Evolutionary conservation across 129 eudicot species (phyloP).

Genomic region (Escallonia rubra): DNA sequence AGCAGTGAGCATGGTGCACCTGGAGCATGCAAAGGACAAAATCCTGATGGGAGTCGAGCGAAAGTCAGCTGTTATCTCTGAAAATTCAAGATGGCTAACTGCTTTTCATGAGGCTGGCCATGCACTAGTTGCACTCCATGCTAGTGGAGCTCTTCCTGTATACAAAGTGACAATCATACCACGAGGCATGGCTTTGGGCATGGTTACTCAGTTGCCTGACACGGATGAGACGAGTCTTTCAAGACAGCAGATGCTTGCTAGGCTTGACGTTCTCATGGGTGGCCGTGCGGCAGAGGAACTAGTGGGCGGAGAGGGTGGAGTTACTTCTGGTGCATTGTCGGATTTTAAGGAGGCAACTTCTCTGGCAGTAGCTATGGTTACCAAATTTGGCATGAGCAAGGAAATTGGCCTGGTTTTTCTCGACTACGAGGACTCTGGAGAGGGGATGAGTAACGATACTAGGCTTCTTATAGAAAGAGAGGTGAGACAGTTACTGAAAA

Average conservation of each 20-base stretch:
- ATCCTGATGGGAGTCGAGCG: constrained; percentile 90
- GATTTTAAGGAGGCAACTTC: constrained; percentile 73
- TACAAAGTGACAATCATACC: constrained; percentile 93
- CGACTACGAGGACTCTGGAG: constrained; percentile 72
- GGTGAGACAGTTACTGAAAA: constrained; percentile 50
- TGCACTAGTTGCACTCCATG: constrained; percentile 81
- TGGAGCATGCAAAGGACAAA: constrained; percentile 79
- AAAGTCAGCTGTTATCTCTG: constrained; percentile 83
- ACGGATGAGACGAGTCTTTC: constrained; percentile 72
- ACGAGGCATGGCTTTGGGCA: constrained; percentile 82
- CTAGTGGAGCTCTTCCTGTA: constrained; percentile 81
- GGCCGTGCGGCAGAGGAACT: constrained; percentile 92
- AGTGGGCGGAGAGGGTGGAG: constrained; percentile 72
- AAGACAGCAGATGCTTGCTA: constrained; percentile 78
- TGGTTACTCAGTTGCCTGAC: constrained; percentile 80
- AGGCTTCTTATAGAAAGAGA: constrained; percentile 66
- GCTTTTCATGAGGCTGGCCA: constrained; percentile 91
- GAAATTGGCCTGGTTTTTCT: constrained; percentile 70
- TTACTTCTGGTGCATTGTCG: constrained; percentile 73
- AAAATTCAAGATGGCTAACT: constrained; percentile 52
- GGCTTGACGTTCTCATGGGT: constrained; percentile 80
- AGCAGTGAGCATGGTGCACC: constrained; percentile 64
- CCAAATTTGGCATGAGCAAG: constrained; percentile 87
- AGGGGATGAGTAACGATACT: constrained; percentile 85
- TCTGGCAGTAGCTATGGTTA: constrained; percentile 80